Conservation (phyloP, 306 rosid genomes). For the Castanospermum australe region DNA sequence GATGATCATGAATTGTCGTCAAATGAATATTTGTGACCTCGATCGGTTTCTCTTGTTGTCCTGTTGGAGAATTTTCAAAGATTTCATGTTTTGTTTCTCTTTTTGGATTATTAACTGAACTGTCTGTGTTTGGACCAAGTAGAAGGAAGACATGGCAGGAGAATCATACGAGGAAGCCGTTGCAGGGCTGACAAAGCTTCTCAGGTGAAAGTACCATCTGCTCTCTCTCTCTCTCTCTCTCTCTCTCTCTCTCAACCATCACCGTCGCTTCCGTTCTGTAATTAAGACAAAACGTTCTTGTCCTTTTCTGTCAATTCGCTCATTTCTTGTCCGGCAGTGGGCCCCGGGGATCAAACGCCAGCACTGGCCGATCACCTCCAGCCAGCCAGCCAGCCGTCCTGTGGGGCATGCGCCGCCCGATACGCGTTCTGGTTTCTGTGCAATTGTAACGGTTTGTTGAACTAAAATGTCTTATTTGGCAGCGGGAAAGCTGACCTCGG, state of each 20-base stretch:
- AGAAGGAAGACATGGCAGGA: slow-evolving; percentile 54
- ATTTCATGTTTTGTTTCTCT: neutral
- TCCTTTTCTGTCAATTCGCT: neutral
- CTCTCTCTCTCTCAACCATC: neutral
- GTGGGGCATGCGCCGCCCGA: neutral
- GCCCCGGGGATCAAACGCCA: neutral
- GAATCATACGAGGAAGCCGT: slow-evolving; percentile 60
- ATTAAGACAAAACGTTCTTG: neutral
- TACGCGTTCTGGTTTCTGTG: neutral
- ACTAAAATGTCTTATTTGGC: neutral
- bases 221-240: neutral
- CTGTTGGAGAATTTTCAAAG: neutral
- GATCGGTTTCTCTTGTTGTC: neutral
- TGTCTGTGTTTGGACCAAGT: neutral
- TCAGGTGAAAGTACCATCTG: slow-evolving; percentile 41
- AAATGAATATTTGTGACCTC: neutral
- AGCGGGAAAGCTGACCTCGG: slow-evolving; percentile 47
- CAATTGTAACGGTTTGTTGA: neutral
- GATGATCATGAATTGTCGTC: neutral
- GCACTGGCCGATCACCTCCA: no score
- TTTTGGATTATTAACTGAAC: neutral
- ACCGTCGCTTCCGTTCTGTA: neutral
- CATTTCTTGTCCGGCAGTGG: neutral
- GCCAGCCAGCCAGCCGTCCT: no score
- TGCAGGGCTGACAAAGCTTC: slow-evolving; percentile 57